Conservation (phyloP, 176 grass and related monocot genomes). For the Pontederia paniculata region DNA sequence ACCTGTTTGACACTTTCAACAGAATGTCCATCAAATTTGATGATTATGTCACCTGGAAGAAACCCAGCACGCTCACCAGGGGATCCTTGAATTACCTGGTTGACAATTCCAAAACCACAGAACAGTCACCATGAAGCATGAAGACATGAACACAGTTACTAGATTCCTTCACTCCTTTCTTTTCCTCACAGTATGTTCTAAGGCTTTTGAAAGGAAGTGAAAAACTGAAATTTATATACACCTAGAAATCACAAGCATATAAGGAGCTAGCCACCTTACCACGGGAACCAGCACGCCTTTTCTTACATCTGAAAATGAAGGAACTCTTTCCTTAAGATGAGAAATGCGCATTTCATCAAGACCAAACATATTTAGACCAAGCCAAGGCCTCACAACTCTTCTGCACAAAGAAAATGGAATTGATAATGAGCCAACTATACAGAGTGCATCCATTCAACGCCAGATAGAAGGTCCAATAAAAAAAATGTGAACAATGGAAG, state of each 20-base stretch:
- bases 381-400: constrained; percentile 71
- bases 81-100: constrained; percentile 73
- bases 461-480: too few species aligned
- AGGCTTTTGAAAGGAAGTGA: background rate
- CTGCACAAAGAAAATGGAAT: constrained; percentile 28
- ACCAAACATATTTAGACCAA: constrained; percentile 81
- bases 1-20: constrained; percentile 72
- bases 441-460: background rate
- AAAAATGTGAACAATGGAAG: too few species aligned
- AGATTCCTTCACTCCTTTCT: too few species aligned
- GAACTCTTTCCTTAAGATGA: constrained; percentile 69
- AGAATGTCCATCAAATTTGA: constrained; percentile 57
- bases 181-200: too few species aligned
- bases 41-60: constrained; percentile 51
- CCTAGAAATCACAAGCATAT: background rate
- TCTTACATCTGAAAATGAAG: constrained; percentile 57
- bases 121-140: background rate
- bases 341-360: constrained; percentile 57
- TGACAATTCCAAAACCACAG: constrained; percentile 9
- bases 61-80: constrained; percentile 67
- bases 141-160: background rate
- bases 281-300: constrained; percentile 62
- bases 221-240: background rate
- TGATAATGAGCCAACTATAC: background rate
- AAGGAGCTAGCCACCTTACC: constrained; percentile 31